These are phyloP conservation scores for Lentinus brumalis DNA, from an alignment of 768 basidiomycete genomes.

Conservation along the genomic window DNA sequence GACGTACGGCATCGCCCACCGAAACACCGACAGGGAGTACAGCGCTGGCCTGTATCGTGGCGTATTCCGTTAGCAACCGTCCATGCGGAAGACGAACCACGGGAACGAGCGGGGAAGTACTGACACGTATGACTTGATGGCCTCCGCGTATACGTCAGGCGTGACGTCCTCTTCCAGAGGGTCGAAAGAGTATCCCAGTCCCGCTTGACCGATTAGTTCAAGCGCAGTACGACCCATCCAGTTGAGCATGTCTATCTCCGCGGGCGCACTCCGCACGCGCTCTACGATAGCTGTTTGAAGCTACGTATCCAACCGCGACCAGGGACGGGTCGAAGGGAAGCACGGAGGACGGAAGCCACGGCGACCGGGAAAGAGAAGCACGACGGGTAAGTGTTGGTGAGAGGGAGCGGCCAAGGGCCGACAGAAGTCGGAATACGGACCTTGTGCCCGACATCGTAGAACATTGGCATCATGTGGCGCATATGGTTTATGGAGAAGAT, in stretches of 20 bases:
- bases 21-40: conserved; percentile 46
- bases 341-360: not conserved
- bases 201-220: conserved; percentile 29
- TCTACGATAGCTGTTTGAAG: conserved; percentile 20
- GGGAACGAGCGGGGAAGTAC: conserved; percentile 3
- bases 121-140: conserved; percentile 29
- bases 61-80: not conserved
- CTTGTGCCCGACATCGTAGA: conserved; percentile 27
- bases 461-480: conserved; percentile 28
- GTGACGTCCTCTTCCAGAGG: conserved; percentile 21
- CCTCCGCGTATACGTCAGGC: conserved; percentile 26
- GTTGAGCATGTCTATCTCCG: conserved; percentile 28
- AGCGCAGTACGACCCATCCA: conserved; percentile 31
- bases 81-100: not conserved
- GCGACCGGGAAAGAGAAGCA: conserved; percentile 7
- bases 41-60: conserved; percentile 43
- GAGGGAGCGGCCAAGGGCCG: not conserved
- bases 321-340: not conserved
- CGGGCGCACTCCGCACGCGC: conserved; percentile 12
- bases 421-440: conserved; percentile 15
- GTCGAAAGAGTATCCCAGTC: conserved; percentile 30
- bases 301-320: conserved; percentile 4
- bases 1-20: conserved; percentile 50
- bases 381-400: not conserved
- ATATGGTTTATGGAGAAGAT: conserved; percentile 29